Base-by-base conservation (phyloP, 2,329 filamentous ascomycete species). In the Grosmannia huntii region DNA sequence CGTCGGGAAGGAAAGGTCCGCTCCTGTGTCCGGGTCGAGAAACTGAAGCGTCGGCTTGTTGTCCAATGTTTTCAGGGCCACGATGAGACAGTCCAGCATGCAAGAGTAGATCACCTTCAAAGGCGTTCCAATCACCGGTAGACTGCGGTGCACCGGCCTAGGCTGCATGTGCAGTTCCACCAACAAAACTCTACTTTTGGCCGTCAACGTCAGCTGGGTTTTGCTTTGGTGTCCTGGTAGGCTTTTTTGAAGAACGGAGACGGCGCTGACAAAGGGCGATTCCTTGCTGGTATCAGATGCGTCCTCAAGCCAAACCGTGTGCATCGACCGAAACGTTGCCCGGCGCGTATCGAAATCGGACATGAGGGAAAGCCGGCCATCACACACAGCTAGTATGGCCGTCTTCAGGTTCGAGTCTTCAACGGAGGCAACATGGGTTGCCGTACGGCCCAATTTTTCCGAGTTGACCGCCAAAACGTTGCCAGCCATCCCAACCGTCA, bases 41-140 rank as follows among this genome's bases (percentile, higher is more conserved):
- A 86, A 84, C 27, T 75, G 70, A 28, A 86, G 66, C 1, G 76
- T 78, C 10, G 80, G 72, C 31, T 69, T 69, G 5, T 73, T 68
- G 4, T 73, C 68, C 11, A 71, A 64, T 5, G 60, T 61, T 11
- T 71, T 69, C 21, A 80, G 71, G 0, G 76, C 79, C n/a, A 81
- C 78, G 46, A 85, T 68, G 31, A 81, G 72, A 61, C 73, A 80
- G 46, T 77, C 72, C 53, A 83, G 73, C 9, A 69, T 68, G 41
- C 75, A 71, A 1, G 80, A 84, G 64, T 81, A 83, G 4, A 85
- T 67, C 1, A 85, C 64, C 49, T 78, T 76, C 14, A 69, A 70
- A 2, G 80, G 80, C 1, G 76, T 76, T 10, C 77, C 77, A 1
- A 70, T 64, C 1, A 82, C 64, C 0, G 71, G 68, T 3, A 84